These are phyloP conservation scores for Naganishia sp. DNA, from an alignment of 1,284 basidiomycete species.

Conservation along the genomic window DNA sequence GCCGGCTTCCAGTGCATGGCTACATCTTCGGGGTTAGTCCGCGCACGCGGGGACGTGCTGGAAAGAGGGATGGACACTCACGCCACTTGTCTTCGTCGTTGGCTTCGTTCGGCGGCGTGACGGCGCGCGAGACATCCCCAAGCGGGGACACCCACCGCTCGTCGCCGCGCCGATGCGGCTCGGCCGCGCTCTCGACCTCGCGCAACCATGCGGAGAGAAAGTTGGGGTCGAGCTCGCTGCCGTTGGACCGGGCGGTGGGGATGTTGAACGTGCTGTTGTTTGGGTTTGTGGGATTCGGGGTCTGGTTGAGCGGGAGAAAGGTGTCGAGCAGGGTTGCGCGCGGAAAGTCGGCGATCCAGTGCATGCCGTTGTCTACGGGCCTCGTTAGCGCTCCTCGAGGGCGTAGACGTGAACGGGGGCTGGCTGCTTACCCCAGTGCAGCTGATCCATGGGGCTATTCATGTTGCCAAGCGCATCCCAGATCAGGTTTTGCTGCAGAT, in stretches of 20 bases:
- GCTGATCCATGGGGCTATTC: slow-evolving; percentile 21
- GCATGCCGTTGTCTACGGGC: slow-evolving; percentile 29
- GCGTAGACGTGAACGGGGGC: neutral
- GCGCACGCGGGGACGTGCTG: neutral
- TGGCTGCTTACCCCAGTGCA: slow-evolving; percentile 22
- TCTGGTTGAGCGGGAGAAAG: slow-evolving; percentile 10
- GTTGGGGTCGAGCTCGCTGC: slow-evolving; percentile 20
- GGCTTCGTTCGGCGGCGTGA: slow-evolving; percentile 28
- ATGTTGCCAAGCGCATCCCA: slow-evolving; percentile 30
- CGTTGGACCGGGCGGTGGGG: slow-evolving; percentile 9
- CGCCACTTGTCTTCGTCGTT: slow-evolving; percentile 34
- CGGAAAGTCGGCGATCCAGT: slow-evolving; percentile 29
- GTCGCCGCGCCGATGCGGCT: neutral
- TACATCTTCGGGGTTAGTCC: neutral
- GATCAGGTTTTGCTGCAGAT: slow-evolving; percentile 30
- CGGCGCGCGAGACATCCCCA: neutral
- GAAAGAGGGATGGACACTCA: slow-evolving; percentile 4
- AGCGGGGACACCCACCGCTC: neutral
- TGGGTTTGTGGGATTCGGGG: slow-evolving; percentile 12
- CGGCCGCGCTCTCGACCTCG: slow-evolving; percentile 16
- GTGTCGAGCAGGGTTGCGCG: slow-evolving; percentile 16
- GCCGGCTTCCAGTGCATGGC: slow-evolving; percentile 31
- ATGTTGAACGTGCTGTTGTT: slow-evolving; percentile 18
- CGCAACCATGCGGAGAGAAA: slow-evolving; percentile 25
- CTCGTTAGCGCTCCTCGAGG: neutral